A percentile compares a stretch with the other conserved stretches of the same genome.
These are phyloP conservation scores for Pulveroboletus sp. DNA, from an alignment of 768 basidiomycete species.

Conservation along the genomic window DNA sequence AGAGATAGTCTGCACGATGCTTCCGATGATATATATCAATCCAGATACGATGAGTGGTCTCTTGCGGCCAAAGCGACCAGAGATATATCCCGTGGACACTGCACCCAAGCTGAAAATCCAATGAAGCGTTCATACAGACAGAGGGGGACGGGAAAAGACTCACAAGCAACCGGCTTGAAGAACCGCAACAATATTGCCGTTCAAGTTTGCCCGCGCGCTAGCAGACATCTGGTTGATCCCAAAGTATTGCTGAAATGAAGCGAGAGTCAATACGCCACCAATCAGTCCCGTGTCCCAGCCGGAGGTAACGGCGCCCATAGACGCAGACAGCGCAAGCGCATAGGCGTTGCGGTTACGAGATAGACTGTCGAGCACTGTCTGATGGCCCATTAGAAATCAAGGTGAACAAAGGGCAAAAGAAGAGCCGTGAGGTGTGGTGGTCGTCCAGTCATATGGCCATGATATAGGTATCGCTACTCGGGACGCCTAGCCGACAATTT, in stretches of 20 bases:
- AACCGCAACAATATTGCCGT: conserved; percentile 49
- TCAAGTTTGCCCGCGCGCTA: conserved; percentile 37
- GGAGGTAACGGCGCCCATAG: conserved; percentile 46
- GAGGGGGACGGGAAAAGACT: conserved; percentile 9
- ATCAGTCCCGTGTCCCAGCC: conserved; percentile 50
- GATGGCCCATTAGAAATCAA: conserved; percentile 23
- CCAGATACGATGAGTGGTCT: conserved; percentile 41
- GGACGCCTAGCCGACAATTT: too few species aligned
- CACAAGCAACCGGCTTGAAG: conserved; percentile 48
- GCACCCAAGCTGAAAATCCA: conserved; percentile 38
- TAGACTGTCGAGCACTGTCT: conserved; percentile 19
- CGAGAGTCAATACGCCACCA: conserved; percentile 43
- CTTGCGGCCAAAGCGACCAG: conserved; percentile 43
- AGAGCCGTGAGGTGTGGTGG: not conserved
- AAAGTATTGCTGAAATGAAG: conserved; percentile 46
- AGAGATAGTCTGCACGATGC: conserved; percentile 41
- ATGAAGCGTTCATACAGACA: not conserved
- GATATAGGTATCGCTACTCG: too few species aligned
- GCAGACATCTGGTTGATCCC: conserved; percentile 38
- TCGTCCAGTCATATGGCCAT: not conserved
- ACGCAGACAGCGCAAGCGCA: conserved; percentile 39
- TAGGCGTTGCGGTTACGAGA: conserved; percentile 42
- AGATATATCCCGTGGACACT: conserved; percentile 36
- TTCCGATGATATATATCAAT: conserved; percentile 44
- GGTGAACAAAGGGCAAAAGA: not conserved